Percentiles rank a stretch among this genome's conserved stretches.
Conservation (phyloP, 2,329 filamentous ascomycete species). For the Verticillium klebahnii region DNA sequence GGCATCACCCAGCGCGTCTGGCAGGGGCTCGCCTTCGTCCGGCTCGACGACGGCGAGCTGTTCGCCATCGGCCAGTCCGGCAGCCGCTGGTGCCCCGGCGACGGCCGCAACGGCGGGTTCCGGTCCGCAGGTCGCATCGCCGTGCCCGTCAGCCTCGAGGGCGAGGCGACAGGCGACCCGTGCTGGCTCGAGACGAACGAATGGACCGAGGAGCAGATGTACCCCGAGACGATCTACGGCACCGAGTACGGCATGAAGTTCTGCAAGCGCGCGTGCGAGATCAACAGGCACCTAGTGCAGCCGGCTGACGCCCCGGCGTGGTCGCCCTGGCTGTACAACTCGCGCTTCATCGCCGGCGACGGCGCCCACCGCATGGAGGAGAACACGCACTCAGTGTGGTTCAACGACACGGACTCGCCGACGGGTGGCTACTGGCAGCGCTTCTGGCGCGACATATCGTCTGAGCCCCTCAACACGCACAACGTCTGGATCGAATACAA, state of each 20-base stretch:
- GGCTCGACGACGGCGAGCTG: constrained; percentile 7
- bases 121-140: constrained; percentile 13
- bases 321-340: constrained; percentile 16
- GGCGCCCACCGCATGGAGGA: constrained; percentile 17
- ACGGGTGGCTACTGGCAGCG: constrained; percentile 19
- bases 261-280: constrained; percentile 12
- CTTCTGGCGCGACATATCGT: constrained; percentile 18
- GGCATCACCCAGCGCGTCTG: constrained; percentile 16
- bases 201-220: constrained; percentile 11
- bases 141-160: constrained; percentile 9
- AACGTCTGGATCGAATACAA: constrained; percentile 18
- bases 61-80: constrained; percentile 15
- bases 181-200: constrained; percentile 18
- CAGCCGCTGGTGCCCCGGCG: constrained; percentile 7
- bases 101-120: constrained; percentile 5
- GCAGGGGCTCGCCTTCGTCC: constrained; percentile 11
- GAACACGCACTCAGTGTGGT: constrained; percentile 17
- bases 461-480: constrained; percentile 14
- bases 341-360: constrained; percentile 12
- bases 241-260: constrained; percentile 15
- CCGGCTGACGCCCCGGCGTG: constrained; percentile 14
- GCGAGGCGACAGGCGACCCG: constrained; percentile 11
- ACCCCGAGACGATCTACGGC: constrained; percentile 15
- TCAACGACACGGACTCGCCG: constrained; percentile 11
- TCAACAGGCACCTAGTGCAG: constrained; percentile 8